Evolutionary conservation across 768 basidiomycete species (phyloP).

Genomic region (Suillus bovinus): DNA sequence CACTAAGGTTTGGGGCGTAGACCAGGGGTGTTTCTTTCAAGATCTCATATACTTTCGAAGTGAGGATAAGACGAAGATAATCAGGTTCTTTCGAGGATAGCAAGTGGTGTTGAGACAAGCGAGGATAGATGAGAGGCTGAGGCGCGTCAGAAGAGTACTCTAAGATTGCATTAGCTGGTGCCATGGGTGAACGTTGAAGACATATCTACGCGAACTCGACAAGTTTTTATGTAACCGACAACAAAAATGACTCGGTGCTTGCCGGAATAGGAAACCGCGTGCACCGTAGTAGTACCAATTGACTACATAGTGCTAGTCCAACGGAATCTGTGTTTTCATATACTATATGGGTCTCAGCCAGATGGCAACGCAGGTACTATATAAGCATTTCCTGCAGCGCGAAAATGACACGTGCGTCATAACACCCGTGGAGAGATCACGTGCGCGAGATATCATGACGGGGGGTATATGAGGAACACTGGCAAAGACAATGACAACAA

Average conservation of each 20-base stretch:
- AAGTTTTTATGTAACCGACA: background rate
- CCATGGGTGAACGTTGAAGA: slow-evolving; percentile 13
- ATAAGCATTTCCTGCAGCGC: background rate
- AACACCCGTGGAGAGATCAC: background rate
- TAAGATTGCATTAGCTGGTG: slow-evolving; percentile 48
- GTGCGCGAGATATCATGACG: slow-evolving; percentile 4
- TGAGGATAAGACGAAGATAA: slow-evolving; percentile 85
- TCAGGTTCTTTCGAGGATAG: slow-evolving; percentile 73
- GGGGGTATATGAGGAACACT: slow-evolving; percentile 1
- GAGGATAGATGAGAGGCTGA: slow-evolving; percentile 63
- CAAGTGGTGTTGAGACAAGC: slow-evolving; percentile 64
- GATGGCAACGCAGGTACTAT: background rate
- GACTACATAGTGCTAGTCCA: background rate
- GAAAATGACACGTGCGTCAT: slow-evolving; percentile 1
- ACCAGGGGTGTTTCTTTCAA: slow-evolving; percentile 90
- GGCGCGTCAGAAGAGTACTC: slow-evolving; percentile 74
- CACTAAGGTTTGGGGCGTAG: slow-evolving; percentile 80
- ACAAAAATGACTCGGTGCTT: slow-evolving; percentile 1
- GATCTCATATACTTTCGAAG: slow-evolving; percentile 89
- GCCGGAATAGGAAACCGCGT: background rate
- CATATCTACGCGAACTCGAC: background rate
- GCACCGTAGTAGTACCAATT: background rate
- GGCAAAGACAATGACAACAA: background rate
- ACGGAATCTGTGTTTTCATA: background rate
- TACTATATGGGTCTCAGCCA: background rate